Conservation (phyloP, 768 basidiomycete species). For the Collybiopsis luxurians region DNA sequence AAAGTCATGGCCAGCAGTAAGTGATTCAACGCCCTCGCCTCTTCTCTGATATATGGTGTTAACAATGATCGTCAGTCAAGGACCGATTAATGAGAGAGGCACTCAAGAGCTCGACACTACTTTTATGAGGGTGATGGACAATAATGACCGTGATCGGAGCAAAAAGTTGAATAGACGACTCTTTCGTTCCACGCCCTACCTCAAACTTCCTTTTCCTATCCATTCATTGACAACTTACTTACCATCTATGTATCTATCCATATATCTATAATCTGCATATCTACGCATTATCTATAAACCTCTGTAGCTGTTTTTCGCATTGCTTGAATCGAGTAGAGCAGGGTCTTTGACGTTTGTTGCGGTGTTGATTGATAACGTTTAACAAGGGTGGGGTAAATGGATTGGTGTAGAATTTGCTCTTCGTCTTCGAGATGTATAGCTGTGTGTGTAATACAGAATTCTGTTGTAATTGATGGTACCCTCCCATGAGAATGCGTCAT, state of each 20-base stretch:
- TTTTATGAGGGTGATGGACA: neutral
- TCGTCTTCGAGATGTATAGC: no score
- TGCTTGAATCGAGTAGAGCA: neutral
- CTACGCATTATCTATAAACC: neutral
- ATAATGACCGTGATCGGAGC: no score
- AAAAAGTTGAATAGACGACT: no score
- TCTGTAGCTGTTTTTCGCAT: neutral
- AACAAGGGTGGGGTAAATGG: no score
- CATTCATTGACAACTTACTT: no score
- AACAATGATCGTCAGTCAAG: constrained; percentile 30
- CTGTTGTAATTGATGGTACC: no score
- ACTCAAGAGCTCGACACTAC: constrained; percentile 36
- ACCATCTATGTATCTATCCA: neutral
- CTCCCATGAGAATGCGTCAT: no score
- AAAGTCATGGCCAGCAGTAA: constrained; percentile 46
- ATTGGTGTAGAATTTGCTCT: no score
- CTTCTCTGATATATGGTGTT: constrained; percentile 3
- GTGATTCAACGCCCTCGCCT: constrained; percentile 11
- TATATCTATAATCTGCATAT: neutral
- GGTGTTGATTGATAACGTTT: neutral
- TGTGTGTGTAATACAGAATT: no score
- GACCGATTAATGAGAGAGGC: constrained; percentile 46
- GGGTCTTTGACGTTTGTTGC: neutral
- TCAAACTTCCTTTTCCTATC: neutral
- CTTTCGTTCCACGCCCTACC: no score